Conservation (phyloP, 768 basidiomycete species). For the Ramaria sp. region DNA sequence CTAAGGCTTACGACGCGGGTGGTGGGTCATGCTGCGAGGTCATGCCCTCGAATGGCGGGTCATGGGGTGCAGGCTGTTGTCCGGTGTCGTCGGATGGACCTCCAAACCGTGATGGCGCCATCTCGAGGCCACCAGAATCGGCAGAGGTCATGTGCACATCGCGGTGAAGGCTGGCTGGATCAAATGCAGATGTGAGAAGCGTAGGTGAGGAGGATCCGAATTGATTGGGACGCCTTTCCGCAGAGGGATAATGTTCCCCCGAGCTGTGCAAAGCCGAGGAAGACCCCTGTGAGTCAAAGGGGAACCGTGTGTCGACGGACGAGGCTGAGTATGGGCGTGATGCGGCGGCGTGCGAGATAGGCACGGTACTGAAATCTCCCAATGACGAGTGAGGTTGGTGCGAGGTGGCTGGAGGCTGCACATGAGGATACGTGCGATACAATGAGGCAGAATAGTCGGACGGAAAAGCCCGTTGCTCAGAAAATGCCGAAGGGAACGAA, state of each 20-base stretch:
- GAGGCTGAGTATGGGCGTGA: slow-evolving; percentile 8
- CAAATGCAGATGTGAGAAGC: slow-evolving; percentile 10
- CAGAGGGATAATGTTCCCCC: background rate
- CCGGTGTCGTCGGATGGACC: background rate
- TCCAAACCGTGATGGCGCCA: background rate
- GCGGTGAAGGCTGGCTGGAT: slow-evolving; percentile 2
- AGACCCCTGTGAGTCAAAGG: slow-evolving; percentile 16
- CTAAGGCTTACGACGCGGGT: background rate
- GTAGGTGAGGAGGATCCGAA: slow-evolving; percentile 21
- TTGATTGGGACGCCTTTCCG: background rate
- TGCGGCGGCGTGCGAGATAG: slow-evolving; percentile 10
- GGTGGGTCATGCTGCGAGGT: background rate
- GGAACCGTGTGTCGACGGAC: slow-evolving; percentile 20
- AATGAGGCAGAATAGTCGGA: background rate
- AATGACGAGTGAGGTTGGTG: background rate
- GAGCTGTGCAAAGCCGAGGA: slow-evolving; percentile 1
- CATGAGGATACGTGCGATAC: background rate
- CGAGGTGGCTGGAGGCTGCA: background rate
- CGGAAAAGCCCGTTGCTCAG: background rate
- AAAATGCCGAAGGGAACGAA: background rate
- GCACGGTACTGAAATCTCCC: slow-evolving; percentile 7
- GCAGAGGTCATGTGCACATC: background rate
- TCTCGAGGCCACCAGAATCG: background rate
- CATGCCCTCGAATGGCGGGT: background rate
- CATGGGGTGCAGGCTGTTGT: background rate